These are phyloP conservation scores for Pestalotiopsis sp. DNA, from an alignment of 2,329 filamentous ascomycete genomes.

Conservation along the genomic window DNA sequence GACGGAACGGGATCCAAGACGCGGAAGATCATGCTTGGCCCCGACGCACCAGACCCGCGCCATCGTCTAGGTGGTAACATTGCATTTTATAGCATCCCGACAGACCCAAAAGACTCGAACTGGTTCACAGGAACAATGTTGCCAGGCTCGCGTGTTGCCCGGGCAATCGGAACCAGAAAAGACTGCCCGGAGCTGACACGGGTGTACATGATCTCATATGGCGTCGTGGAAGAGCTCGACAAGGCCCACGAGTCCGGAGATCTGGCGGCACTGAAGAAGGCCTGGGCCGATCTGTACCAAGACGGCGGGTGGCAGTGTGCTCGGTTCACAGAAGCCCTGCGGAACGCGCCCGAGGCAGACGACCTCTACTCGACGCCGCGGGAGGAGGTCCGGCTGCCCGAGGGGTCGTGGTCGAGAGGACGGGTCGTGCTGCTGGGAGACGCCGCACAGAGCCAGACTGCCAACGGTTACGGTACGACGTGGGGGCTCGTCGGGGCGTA, in stretches of 20 bases:
- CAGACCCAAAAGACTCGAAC: not conserved
- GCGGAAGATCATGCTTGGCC: constrained; percentile 24
- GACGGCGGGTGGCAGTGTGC: constrained; percentile 12
- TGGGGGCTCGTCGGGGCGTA: not conserved
- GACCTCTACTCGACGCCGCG: constrained; percentile 2
- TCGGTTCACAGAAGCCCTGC: constrained; percentile 26
- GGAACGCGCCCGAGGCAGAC: not conserved
- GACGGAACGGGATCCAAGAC: constrained; percentile 56
- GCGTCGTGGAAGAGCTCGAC: not conserved
- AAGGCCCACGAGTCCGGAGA: constrained; percentile 9
- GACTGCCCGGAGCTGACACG: constrained; percentile 15
- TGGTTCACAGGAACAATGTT: not conserved
- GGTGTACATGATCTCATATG: constrained; percentile 11
- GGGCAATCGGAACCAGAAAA: constrained; percentile 13
- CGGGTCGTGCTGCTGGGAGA: not conserved
- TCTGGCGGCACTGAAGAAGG: constrained; percentile 10
- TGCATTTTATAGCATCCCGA: not conserved
- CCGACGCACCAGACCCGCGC: constrained; percentile 4
- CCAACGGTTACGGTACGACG: not conserved
- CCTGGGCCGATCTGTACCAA: constrained; percentile 9
- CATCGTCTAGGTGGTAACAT: not conserved
- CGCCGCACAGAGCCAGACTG: not conserved
- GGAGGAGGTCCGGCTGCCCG: not conserved
- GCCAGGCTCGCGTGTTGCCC: constrained; percentile 13
- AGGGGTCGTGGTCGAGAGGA: not conserved